Evolutionary conservation across 2,329 filamentous ascomycete genomes (phyloP).

Genomic region (Aspergillus calidoustus): DNA sequence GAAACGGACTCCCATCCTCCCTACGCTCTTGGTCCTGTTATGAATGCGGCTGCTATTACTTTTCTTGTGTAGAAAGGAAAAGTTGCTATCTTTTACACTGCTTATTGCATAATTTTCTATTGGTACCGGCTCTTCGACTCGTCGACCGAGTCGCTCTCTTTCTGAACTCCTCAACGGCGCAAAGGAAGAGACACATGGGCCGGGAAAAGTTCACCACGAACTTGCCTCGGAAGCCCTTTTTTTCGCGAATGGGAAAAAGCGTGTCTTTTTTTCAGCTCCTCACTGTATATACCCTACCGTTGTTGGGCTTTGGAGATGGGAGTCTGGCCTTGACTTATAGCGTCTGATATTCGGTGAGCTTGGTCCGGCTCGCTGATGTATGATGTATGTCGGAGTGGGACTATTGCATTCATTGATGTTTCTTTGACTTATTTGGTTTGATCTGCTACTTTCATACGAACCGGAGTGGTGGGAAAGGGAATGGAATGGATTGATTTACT

Average conservation of each 20-base stretch:
- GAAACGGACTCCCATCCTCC: slow-evolving; percentile 9
- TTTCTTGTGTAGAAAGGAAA: slow-evolving; percentile 31
- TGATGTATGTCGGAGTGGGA: slow-evolving; percentile 37
- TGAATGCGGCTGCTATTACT: slow-evolving; percentile 23
- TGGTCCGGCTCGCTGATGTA: slow-evolving; percentile 32
- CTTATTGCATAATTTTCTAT: slow-evolving; percentile 25
- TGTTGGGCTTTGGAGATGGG: slow-evolving; percentile 31
- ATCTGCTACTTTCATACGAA: slow-evolving; percentile 23
- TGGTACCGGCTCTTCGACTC: slow-evolving; percentile 20
- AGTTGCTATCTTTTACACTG: slow-evolving; percentile 18
- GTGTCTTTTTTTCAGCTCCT: slow-evolving; percentile 25
- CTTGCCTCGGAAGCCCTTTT: slow-evolving; percentile 22
- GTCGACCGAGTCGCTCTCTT: slow-evolving; percentile 27
- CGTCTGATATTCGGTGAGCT: slow-evolving; percentile 25
- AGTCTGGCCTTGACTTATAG: slow-evolving; percentile 25
- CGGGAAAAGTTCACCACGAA: slow-evolving; percentile 28
- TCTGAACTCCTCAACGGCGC: slow-evolving; percentile 22
- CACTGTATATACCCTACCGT: slow-evolving; percentile 36
- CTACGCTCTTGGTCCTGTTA: slow-evolving; percentile 11
- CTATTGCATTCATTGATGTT: slow-evolving; percentile 29
- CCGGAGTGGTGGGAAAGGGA: slow-evolving; percentile 39
- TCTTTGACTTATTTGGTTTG: slow-evolving; percentile 22
- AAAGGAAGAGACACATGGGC: slow-evolving; percentile 22
- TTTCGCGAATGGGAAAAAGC: slow-evolving; percentile 34
- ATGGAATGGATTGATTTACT: slow-evolving; percentile 33